phyloP scores from a whole-genome alignment of 2,329 filamentous ascomycete species.

The Colletotrichum euphorbiae region DNA sequence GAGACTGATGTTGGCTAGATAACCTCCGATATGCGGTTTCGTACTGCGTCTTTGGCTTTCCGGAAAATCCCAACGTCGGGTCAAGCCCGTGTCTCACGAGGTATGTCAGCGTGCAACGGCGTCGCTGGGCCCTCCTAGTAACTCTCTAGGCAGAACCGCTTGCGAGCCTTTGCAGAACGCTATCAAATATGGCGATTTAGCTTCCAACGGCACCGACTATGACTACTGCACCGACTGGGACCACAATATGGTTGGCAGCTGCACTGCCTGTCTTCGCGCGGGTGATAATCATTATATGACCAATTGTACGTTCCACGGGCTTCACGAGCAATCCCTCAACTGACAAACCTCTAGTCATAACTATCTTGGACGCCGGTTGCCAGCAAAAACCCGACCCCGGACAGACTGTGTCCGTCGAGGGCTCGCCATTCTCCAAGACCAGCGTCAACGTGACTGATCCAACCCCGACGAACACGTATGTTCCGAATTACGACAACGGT shows the following conservation, averaged over 20 bases:
- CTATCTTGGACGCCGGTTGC: slow-evolving; percentile 67
- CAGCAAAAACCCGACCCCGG: slow-evolving; percentile 62
- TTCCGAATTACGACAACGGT: slow-evolving; percentile 55
- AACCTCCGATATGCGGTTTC: slow-evolving; percentile 68
- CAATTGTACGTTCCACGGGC: slow-evolving; percentile 60
- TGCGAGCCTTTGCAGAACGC: slow-evolving; percentile 62
- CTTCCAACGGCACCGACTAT: slow-evolving; percentile 57
- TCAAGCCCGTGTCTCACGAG: slow-evolving; percentile 64
- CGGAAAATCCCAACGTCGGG: slow-evolving; percentile 54
- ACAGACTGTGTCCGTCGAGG: slow-evolving; percentile 60
- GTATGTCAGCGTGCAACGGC: slow-evolving; percentile 50
- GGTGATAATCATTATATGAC: slow-evolving; percentile 55
- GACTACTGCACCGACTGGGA: slow-evolving; percentile 67
- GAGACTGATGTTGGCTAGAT: slow-evolving; percentile 52
- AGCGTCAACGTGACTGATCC: slow-evolving; percentile 64
- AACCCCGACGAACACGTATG: slow-evolving; percentile 53
- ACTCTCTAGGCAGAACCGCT: slow-evolving; percentile 55
- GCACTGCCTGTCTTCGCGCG: slow-evolving; percentile 59
- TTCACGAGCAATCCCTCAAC: background rate
- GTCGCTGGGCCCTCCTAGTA: background rate
- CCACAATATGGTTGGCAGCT: slow-evolving; percentile 54
- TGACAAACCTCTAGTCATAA: slow-evolving; percentile 53
- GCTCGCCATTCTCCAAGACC: slow-evolving; percentile 62
- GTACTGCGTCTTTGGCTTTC: slow-evolving; percentile 66
- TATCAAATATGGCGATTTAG: slow-evolving; percentile 62